These are phyloP conservation scores for Harringtonia lauricola DNA, from an alignment of 2,329 filamentous ascomycete genomes.

Conservation along the genomic window DNA sequence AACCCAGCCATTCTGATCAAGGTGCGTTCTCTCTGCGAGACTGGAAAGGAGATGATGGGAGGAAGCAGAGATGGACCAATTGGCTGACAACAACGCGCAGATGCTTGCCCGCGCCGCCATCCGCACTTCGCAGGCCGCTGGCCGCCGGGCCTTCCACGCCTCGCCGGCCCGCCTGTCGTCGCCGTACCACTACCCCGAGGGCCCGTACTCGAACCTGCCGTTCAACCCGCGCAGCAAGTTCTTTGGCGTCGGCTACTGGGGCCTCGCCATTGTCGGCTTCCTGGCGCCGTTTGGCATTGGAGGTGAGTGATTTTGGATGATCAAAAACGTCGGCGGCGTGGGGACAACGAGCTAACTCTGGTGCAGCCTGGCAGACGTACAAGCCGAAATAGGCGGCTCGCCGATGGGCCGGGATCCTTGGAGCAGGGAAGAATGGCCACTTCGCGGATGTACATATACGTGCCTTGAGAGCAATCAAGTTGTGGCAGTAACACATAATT, in stretches of 20 bases:
- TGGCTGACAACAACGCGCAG: too few species aligned
- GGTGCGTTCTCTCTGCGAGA: neutral
- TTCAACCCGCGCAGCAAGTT: slow-evolving; percentile 90
- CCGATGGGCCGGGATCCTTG: neutral
- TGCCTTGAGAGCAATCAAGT: neutral
- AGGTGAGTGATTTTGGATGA: slow-evolving; percentile 32
- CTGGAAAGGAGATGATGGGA: too few species aligned
- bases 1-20: neutral
- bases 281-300: slow-evolving; percentile 53
- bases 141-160: slow-evolving; percentile 89
- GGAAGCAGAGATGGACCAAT: too few species aligned
- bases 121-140: slow-evolving; percentile 44
- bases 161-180: slow-evolving; percentile 75
- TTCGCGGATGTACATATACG: too few species aligned
- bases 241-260: slow-evolving; percentile 78
- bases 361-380: slow-evolving; percentile 38
- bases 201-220: slow-evolving; percentile 85
- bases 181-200: slow-evolving; percentile 98
- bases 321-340: neutral
- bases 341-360: slow-evolving; percentile 9
- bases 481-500: slow-evolving; percentile 1
- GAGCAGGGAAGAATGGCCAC: neutral
- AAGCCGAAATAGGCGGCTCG: slow-evolving; percentile 29
- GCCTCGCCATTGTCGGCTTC: slow-evolving; percentile 50
- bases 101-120: slow-evolving; percentile 66